phyloP scores from a whole-genome alignment of 768 basidiomycete species.

The Mrakia hoshinonis region DNA sequence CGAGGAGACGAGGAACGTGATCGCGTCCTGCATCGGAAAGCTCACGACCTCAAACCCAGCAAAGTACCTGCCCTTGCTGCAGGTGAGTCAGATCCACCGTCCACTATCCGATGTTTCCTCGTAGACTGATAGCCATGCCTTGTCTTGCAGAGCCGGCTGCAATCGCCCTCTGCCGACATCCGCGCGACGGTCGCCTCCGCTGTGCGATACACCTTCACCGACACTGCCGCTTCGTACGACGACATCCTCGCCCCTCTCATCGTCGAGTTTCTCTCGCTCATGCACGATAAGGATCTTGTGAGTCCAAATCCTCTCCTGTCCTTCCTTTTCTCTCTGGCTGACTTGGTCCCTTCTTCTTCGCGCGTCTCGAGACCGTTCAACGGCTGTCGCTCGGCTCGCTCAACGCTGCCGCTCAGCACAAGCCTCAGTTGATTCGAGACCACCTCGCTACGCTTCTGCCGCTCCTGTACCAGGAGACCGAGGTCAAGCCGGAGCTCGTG shows the following conservation, averaged over 20 bases:
- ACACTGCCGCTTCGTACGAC: slow-evolving; percentile 75
- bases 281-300: slow-evolving; percentile 81
- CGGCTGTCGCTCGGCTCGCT: slow-evolving; percentile 79
- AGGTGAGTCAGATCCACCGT: slow-evolving; percentile 48
- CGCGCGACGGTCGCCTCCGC: slow-evolving; percentile 86
- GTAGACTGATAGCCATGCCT: too few relatives aligned
- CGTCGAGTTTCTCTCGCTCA: slow-evolving; percentile 77
- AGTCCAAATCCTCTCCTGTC: slow-evolving; percentile 31
- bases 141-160: slow-evolving; percentile 35
- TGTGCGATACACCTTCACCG: slow-evolving; percentile 81
- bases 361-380: slow-evolving; percentile 64
- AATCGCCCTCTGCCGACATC: slow-evolving; percentile 42
- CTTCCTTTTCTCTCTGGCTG: neutral
- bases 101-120: neutral
- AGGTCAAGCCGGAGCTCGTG: slow-evolving; percentile 52
- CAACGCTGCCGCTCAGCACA: slow-evolving; percentile 90
- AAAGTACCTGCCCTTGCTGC: slow-evolving; percentile 83
- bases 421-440: slow-evolving; percentile 81
- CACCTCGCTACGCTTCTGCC: slow-evolving; percentile 70
- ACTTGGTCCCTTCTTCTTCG: slow-evolving; percentile 18
- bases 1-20: slow-evolving; percentile 85
- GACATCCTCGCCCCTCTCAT: slow-evolving; percentile 79
- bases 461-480: slow-evolving; percentile 74
- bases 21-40: slow-evolving; percentile 93
- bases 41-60: slow-evolving; percentile 84